These are phyloP conservation scores for Chalciporus pseudorubinellus DNA, from an alignment of 768 basidiomycete genomes.

Conservation along the genomic window DNA sequence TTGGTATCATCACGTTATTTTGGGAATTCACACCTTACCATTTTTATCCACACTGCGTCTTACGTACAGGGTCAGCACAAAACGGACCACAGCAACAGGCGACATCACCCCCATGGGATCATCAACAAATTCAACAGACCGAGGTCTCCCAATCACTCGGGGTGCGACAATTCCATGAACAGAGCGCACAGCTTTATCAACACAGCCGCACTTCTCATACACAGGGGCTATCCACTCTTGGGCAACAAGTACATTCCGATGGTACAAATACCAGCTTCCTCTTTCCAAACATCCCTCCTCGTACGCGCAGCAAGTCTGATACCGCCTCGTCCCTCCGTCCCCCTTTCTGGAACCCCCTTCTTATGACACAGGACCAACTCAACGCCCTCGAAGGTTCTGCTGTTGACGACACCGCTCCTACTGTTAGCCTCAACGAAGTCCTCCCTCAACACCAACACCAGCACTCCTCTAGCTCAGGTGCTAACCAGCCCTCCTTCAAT, in stretches of 20 bases:
- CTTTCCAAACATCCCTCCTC: conserved; percentile 37
- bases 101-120: conserved; percentile 36
- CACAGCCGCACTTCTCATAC: conserved; percentile 36
- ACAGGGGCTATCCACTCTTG: conserved; percentile 36
- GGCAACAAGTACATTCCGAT: conserved; percentile 32
- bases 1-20: conserved; percentile 33
- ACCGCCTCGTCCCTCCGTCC: conserved; percentile 48
- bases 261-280: conserved; percentile 39
- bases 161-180: conserved; percentile 29
- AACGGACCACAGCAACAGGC: conserved; percentile 32
- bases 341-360: conserved; percentile 48
- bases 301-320: conserved; percentile 60
- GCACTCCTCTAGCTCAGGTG: conserved; percentile 22
- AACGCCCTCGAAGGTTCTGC: conserved; percentile 35
- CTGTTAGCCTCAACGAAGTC: conserved; percentile 31
- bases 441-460: conserved; percentile 29
- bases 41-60: conserved; percentile 24
- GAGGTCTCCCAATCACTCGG: conserved; percentile 31
- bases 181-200: conserved; percentile 28
- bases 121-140: conserved; percentile 35
- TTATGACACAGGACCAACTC: conserved; percentile 38
- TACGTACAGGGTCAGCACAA: conserved; percentile 33
- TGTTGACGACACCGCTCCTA: conserved; percentile 36
- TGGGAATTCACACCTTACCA: conserved; percentile 29
- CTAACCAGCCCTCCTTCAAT: conserved; percentile 29